Evolutionary conservation across 2,329 filamentous ascomycete species (phyloP), one percentile per base, ranked within the genome.

Genomic region (Fusarium decemcellulare): DNA sequence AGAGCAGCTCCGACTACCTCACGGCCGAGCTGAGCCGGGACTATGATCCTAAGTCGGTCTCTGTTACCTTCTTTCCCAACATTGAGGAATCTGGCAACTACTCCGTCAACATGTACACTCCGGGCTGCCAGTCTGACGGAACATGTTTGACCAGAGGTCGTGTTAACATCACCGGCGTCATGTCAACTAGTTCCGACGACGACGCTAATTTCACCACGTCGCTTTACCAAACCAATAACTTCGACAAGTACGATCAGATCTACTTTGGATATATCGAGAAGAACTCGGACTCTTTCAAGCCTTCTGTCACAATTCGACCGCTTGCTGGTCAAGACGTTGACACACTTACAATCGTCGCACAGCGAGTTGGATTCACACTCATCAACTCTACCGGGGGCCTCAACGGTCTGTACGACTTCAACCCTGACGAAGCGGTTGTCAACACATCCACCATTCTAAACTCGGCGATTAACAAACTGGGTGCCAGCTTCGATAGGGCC

Each of bases 171-270:
- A 95, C 92, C 2, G 93, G 90, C 36, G 86, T 85, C 27, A 90
- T 96, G 83, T 87, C 89, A 4, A 81, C 83, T 71, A 74, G 85
- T 76, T 74, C 81, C 59, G 76, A 79, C 71, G 71, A 80, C 72
- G 72, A 82, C 53, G 77, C 79, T 37, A 83, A 87, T 6, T 85
- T 90, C 61, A 86, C 88, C 30, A 88, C 85, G 1, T 86, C 88
- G 1, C 82, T 98, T 8, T 97, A 88, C 77, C 96, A 99, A 80
- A 97, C 95, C 16, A 99, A 99, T 81, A 88, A 97, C 77, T 97
- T 91, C 78, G 95, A 98, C 84, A 99, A 99, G 80, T 98, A 97
- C 76, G 96, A 99, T 77, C 91, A 93, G 72, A 90, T 99, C 62
- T 97, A 94, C 81, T 92, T 91, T 70, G 96, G 95, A 48, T 90